Percentiles rank a stretch among this genome's conserved stretches.
phyloP scores from a whole-genome alignment of 768 basidiomycete species.

The Lentinula raphanica region DNA sequence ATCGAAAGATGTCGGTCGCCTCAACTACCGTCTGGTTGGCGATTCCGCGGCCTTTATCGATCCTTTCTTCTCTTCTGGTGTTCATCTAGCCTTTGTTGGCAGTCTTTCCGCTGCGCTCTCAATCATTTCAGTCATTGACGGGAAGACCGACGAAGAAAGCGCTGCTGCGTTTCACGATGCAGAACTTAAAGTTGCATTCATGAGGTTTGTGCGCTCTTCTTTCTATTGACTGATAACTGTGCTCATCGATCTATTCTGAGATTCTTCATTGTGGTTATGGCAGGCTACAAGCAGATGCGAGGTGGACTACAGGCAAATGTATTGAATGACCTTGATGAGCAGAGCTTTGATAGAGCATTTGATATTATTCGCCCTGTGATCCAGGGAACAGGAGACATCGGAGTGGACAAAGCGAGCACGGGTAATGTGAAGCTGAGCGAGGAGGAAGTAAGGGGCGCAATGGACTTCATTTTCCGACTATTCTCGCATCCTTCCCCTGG shows the following conservation, averaged over 20 bases:
- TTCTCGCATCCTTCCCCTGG: slow-evolving; percentile 8
- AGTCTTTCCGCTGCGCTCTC: slow-evolving; percentile 33
- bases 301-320: slow-evolving; percentile 29
- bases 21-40: slow-evolving; percentile 27
- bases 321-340: slow-evolving; percentile 38
- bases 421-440: background rate
- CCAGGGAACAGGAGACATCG: slow-evolving; percentile 3
- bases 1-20: slow-evolving; percentile 26
- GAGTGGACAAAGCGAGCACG: background rate
- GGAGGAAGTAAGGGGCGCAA: background rate
- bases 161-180: slow-evolving; percentile 14
- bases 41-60: slow-evolving; percentile 53
- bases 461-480: slow-evolving; percentile 3
- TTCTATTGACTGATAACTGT: slow-evolving; percentile 22
- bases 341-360: slow-evolving; percentile 46
- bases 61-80: slow-evolving; percentile 56
- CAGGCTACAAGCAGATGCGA: slow-evolving; percentile 46
- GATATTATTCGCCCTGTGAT: slow-evolving; percentile 36
- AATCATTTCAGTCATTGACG: slow-evolving; percentile 27
- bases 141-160: slow-evolving; percentile 28
- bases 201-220: background rate
- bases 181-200: background rate
- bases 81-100: slow-evolving; percentile 35
- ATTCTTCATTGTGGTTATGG: slow-evolving; percentile 43
- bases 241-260: slow-evolving; percentile 10